These are phyloP conservation scores for Verticillium zaregamsianum DNA, from an alignment of 2,329 filamentous ascomycete genomes.

Conservation along the genomic window DNA sequence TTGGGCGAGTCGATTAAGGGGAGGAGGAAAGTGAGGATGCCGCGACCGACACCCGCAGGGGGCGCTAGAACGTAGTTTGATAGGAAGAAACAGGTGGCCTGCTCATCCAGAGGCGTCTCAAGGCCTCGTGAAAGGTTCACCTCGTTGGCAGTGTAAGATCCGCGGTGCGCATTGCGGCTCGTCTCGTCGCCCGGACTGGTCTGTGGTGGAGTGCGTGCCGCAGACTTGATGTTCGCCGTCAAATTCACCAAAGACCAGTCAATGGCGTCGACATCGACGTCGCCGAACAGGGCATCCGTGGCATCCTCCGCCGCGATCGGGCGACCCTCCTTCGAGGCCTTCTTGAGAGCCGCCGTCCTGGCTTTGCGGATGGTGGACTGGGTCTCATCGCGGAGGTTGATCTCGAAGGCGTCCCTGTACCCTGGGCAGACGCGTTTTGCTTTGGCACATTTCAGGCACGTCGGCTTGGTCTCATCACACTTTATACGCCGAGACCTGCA, in stretches of 20 bases:
- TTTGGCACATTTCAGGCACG: slow-evolving; percentile 26
- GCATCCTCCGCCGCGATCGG: slow-evolving; percentile 4
- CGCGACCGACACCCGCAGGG: slow-evolving; percentile 12
- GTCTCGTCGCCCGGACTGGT: not conserved
- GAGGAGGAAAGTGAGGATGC: slow-evolving; percentile 16
- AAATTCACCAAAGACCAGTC: not conserved
- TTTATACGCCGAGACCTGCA: slow-evolving; percentile 32
- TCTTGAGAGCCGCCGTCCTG: slow-evolving; percentile 11
- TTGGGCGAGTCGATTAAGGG: slow-evolving; percentile 13
- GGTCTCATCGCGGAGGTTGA: slow-evolving; percentile 14
- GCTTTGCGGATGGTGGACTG: slow-evolving; percentile 14
- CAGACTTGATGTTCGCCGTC: not conserved
- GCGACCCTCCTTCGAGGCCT: slow-evolving; percentile 10
- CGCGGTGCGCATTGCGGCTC: not conserved
- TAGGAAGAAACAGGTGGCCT: slow-evolving; percentile 19
- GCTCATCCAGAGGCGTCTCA: slow-evolving; percentile 17
- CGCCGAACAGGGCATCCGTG: slow-evolving; percentile 3
- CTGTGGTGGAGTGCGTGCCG: not conserved
- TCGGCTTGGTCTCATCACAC: slow-evolving; percentile 27
- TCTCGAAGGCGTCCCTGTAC: slow-evolving; percentile 14
- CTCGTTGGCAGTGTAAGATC: not conserved
- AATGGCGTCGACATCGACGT: not conserved
- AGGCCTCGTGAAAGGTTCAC: slow-evolving; percentile 7
- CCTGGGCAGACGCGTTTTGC: slow-evolving; percentile 15
- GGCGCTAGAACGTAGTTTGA: slow-evolving; percentile 18